Evolutionary conservation across 2,329 filamentous ascomycete genomes (phyloP), one percentile per base, ranked within the genome.

Genomic region (Ophiostoma quercus): DNA sequence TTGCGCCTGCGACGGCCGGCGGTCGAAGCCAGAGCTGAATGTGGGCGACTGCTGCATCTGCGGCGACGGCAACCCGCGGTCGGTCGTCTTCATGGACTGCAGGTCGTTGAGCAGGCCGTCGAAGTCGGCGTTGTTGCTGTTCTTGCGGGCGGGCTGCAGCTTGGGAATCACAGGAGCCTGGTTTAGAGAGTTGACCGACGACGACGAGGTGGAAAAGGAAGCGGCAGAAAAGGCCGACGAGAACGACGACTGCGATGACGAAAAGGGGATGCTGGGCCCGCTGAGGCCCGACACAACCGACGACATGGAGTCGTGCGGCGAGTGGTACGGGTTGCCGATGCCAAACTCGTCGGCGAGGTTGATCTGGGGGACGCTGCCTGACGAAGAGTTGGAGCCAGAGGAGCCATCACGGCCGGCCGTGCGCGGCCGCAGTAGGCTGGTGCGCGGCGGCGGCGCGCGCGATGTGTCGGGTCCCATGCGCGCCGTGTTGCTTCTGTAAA

Each of bases 211-310:
- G 12, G 65, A 66, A 7, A 66, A 68, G 0, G 69, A 63, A 5
- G 72, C 67, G 1, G 69, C 67, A 1, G 71, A 66, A 29, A 71
- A 66, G 65, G 76, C 74, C 5, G 77, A 75, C 1, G 82, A 84
- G 19, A 79, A 78, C 8, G 86, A 82, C 3, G 86, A 83, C 72
- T 85, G 88, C 2, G 87, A 87, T 60, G 77, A 78, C 8, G 88
- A 89, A 75, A 88, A 91, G 0, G 84, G 80, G 71, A 85, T 47
- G 74, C 87, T 87, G 1, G 79, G 79, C n/a, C 78, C 79, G 69
- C 87, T 90, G 54, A 83, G 84, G 0, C 82, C 84, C 1, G 89
- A 91, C 63, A 84, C 83, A 22, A 85, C 87, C 0, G 90, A 92
- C 0, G 88, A 88, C 34, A 85, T 84, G 1, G 89, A 92, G 71